Percentiles rank a stretch among this genome's conserved stretches.
These are phyloP conservation scores for Boletus pseudo-olivaceus DNA, from an alignment of 768 basidiomycete genomes.

Conservation along the genomic window DNA sequence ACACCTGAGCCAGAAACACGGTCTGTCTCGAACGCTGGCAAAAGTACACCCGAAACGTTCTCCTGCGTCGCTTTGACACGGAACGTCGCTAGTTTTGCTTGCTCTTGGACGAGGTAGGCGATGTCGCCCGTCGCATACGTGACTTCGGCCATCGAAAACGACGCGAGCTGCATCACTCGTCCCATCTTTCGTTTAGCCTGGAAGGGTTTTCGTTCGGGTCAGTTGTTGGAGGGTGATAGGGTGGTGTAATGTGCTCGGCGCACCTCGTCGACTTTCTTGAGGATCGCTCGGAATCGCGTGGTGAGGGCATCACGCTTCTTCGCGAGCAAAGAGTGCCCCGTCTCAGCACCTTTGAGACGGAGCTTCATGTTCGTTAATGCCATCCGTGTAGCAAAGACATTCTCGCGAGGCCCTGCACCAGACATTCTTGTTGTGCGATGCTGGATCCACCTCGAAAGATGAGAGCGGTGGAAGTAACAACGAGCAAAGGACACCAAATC, in stretches of 20 bases:
- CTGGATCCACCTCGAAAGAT: neutral
- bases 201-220: constrained; percentile 20
- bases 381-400: constrained; percentile 97
- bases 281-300: constrained; percentile 89
- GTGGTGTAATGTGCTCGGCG: constrained; percentile 18
- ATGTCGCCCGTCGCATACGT: constrained; percentile 98
- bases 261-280: constrained; percentile 97
- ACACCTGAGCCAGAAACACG: constrained; percentile 79
- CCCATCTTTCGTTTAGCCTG: constrained; percentile 99
- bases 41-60: constrained; percentile 94
- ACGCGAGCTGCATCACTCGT: constrained; percentile 96
- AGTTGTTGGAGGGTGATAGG: neutral
- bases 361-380: constrained; percentile 90
- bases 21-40: constrained; percentile 94
- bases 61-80: constrained; percentile 93
- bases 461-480: no score
- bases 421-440: constrained; percentile 58
- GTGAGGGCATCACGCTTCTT: constrained; percentile 98
- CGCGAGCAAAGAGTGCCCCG: constrained; percentile 90
- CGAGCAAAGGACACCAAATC: neutral
- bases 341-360: constrained; percentile 88
- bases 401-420: constrained; percentile 85
- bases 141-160: constrained; percentile 98
- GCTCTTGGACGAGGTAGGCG: constrained; percentile 95
- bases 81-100: constrained; percentile 88